These are phyloP conservation scores for Fraxinus platypoda DNA, from an alignment of 305 asterid genomes.

Conservation along the genomic window DNA sequence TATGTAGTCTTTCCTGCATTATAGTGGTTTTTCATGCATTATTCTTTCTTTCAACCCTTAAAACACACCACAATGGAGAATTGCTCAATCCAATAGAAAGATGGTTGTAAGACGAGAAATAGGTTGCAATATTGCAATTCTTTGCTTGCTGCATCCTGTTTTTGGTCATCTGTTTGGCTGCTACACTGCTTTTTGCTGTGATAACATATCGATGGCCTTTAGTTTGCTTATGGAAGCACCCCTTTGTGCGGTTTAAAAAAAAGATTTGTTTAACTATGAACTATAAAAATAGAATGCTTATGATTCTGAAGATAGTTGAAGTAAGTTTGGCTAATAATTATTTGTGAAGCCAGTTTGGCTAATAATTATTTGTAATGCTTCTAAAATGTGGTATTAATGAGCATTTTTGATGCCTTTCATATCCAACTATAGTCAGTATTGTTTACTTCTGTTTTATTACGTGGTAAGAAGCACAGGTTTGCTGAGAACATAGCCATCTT, in stretches of 20 bases:
- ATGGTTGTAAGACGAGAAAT: background rate
- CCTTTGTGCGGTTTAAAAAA: background rate
- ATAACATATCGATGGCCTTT: background rate
- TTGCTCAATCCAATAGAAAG: background rate
- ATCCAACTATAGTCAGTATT: background rate
- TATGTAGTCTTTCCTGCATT: background rate
- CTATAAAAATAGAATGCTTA: background rate
- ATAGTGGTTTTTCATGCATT: background rate
- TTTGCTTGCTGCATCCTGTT: background rate
- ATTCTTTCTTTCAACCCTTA: background rate
- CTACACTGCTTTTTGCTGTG: background rate
- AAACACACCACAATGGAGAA: background rate
- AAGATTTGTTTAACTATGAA: background rate
- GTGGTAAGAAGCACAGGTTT: background rate
- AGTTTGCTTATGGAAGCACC: background rate
- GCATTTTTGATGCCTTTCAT: constrained; percentile 8
- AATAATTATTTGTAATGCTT: background rate
- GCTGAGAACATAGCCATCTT: constrained; percentile 11
- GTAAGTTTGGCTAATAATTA: background rate
- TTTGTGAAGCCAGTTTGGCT: background rate
- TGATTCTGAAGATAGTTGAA: background rate
- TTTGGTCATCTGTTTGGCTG: background rate
- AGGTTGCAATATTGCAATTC: background rate
- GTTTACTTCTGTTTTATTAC: constrained; percentile 4
- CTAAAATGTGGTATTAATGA: background rate